These are phyloP conservation scores for Arxiozyma telluris DNA, from an alignment of 1,139 yeast genomes.

Conservation along the genomic window DNA sequence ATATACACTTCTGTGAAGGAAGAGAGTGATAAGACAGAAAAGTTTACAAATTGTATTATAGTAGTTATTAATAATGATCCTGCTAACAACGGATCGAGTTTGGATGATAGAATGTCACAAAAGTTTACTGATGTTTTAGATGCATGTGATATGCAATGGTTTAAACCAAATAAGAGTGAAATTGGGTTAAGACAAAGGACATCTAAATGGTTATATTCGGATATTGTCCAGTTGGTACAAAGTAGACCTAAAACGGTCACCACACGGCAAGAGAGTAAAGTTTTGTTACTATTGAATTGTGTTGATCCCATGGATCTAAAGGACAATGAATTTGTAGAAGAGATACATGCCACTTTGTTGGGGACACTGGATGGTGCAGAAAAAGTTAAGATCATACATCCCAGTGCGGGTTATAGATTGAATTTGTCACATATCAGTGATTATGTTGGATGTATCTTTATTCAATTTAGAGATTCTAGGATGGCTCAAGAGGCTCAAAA, in stretches of 20 bases:
- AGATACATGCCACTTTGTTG: slow-evolving; percentile 44
- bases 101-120: neutral
- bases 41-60: slow-evolving; percentile 1
- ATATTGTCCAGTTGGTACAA: slow-evolving; percentile 10
- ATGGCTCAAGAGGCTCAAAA: slow-evolving; percentile 51
- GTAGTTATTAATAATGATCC: slow-evolving; percentile 2
- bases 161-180: slow-evolving; percentile 19
- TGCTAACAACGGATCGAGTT: neutral
- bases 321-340: slow-evolving; percentile 42
- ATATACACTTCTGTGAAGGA: neutral
- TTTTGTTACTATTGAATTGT: slow-evolving; percentile 57
- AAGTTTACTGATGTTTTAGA: slow-evolving; percentile 1
- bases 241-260: neutral
- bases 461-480: slow-evolving; percentile 49
- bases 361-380: slow-evolving; percentile 40
- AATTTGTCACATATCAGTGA: slow-evolving; percentile 35
- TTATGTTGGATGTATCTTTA: slow-evolving; percentile 65
- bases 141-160: slow-evolving; percentile 9
- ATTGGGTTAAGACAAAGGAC: slow-evolving; percentile 14
- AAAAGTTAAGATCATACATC: slow-evolving; percentile 57
- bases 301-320: slow-evolving; percentile 56
- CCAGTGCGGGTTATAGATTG: slow-evolving; percentile 42
- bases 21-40: neutral
- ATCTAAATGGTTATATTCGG: slow-evolving; percentile 26
- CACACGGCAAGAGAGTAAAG: slow-evolving; percentile 36